A percentile compares a stretch with the other conserved stretches of the same genome.
phyloP scores from a whole-genome alignment of 1,284 basidiomycete genomes.

The Peniophora sp. region DNA sequence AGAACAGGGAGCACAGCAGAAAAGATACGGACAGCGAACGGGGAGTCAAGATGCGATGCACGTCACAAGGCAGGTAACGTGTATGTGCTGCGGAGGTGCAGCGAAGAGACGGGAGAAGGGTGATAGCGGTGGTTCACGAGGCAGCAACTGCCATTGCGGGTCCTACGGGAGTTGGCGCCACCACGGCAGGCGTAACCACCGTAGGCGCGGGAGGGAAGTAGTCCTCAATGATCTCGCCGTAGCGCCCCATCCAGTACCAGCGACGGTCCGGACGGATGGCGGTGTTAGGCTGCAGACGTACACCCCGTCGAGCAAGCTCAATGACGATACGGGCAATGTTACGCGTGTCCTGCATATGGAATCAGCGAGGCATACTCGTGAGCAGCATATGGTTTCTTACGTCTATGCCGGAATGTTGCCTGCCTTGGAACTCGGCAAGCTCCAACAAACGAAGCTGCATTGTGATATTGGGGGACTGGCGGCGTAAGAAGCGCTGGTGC shows the following conservation, averaged over 20 bases:
- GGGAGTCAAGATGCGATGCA: too few relatives aligned
- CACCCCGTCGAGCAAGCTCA: slow-evolving; percentile 62
- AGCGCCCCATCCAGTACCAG: slow-evolving; percentile 79
- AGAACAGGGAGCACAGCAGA: too few relatives aligned
- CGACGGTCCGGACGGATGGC: slow-evolving; percentile 56
- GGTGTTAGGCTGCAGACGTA: slow-evolving; percentile 68
- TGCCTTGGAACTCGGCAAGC: slow-evolving; percentile 65
- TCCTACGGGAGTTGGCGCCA: too few relatives aligned
- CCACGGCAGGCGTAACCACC: too few relatives aligned
- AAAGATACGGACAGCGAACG: too few relatives aligned
- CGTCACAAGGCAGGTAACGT: too few relatives aligned
- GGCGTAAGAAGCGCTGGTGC: slow-evolving; percentile 14
- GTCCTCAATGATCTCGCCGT: slow-evolving; percentile 57
- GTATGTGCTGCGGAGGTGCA: too few relatives aligned
- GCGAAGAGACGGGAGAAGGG: too few relatives aligned
- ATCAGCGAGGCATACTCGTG: not conserved
- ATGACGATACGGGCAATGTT: slow-evolving; percentile 77
- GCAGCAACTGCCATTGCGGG: too few relatives aligned
- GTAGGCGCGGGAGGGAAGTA: slow-evolving; percentile 13
- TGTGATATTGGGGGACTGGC: slow-evolving; percentile 49
- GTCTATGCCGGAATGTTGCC: slow-evolving; percentile 82
- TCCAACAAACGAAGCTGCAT: slow-evolving; percentile 53
- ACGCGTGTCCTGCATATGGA: slow-evolving; percentile 61
- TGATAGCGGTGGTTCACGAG: too few relatives aligned
- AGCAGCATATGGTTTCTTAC: slow-evolving; percentile 35